A percentile compares a stretch with the other conserved stretches of the same genome.
Evolutionary conservation across 140 eudicot genomes (phyloP).

Genomic region (Bidens hawaiensis): DNA sequence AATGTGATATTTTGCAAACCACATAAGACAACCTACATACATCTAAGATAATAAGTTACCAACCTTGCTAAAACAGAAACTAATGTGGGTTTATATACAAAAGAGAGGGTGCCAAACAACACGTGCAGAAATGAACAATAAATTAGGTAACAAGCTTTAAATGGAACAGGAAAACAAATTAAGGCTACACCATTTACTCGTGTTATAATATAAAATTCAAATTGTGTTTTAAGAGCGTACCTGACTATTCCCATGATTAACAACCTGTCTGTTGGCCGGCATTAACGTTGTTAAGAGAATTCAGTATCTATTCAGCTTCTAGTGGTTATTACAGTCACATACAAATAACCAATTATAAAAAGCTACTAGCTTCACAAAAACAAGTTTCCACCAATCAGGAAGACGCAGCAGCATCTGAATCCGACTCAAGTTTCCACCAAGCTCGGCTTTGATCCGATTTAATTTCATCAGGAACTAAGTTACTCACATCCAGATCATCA

Average conservation of each 20-base stretch:
- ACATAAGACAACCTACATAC: too few relatives aligned
- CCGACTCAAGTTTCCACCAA: conserved; percentile 77
- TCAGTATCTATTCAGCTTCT: background rate
- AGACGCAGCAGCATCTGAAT: conserved; percentile 23
- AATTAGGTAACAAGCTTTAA: background rate
- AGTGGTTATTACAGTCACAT: background rate
- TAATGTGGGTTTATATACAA: background rate
- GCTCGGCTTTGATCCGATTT: conserved; percentile 29
- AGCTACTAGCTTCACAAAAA: background rate
- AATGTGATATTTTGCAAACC: too few relatives aligned
- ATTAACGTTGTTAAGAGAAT: background rate
- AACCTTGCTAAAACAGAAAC: too few relatives aligned
- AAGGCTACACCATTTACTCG: too few relatives aligned
- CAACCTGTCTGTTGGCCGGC: background rate
- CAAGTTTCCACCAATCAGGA: background rate
- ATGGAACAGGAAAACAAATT: background rate
- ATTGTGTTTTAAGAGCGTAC: background rate
- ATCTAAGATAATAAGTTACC: too few relatives aligned
- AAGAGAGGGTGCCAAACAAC: background rate
- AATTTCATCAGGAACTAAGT: conserved; percentile 21
- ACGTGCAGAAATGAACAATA: background rate
- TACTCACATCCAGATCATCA: conserved; percentile 31
- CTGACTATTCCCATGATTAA: background rate
- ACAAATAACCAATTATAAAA: too few relatives aligned
- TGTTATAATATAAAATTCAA: background rate